Conservation (phyloP, 148 eudicot species). For the Amaranthus hypochondriacus region DNA sequence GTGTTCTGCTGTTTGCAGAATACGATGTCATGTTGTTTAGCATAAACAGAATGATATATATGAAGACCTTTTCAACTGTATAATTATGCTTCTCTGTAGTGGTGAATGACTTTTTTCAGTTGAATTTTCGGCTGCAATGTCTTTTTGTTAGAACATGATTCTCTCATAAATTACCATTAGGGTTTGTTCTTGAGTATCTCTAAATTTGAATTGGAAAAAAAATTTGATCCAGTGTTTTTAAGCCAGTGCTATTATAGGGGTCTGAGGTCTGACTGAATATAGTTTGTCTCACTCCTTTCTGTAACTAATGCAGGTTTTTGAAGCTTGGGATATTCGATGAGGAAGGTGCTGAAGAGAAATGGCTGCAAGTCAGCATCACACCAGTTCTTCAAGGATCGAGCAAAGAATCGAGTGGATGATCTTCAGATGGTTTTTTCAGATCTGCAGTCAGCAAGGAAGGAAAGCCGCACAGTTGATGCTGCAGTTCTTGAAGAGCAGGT, state of each 20-base stretch:
- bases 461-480: slow-evolving; percentile 69
- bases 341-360: slow-evolving; percentile 66
- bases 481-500: slow-evolving; percentile 82
- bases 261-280: neutral
- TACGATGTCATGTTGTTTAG: neutral
- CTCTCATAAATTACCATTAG: neutral
- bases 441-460: slow-evolving; percentile 83
- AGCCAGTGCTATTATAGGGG: neutral
- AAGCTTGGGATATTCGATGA: slow-evolving; percentile 44
- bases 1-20: neutral
- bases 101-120: neutral
- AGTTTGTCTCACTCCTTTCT: neutral
- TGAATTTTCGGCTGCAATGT: neutral
- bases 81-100: neutral
- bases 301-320: slow-evolving; percentile 8
- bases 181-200: no score
- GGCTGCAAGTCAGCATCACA: slow-evolving; percentile 79
- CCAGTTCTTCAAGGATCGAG: slow-evolving; percentile 83
- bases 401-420: slow-evolving; percentile 93
- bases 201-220: neutral
- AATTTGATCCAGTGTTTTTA: neutral
- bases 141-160: neutral
- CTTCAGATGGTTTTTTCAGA: slow-evolving; percentile 78
- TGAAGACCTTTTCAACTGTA: neutral
- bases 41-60: neutral